Base-by-base conservation (phyloP, 1,139 yeast genomes). In the Yamadazyma spencermartinsiae region DNA sequence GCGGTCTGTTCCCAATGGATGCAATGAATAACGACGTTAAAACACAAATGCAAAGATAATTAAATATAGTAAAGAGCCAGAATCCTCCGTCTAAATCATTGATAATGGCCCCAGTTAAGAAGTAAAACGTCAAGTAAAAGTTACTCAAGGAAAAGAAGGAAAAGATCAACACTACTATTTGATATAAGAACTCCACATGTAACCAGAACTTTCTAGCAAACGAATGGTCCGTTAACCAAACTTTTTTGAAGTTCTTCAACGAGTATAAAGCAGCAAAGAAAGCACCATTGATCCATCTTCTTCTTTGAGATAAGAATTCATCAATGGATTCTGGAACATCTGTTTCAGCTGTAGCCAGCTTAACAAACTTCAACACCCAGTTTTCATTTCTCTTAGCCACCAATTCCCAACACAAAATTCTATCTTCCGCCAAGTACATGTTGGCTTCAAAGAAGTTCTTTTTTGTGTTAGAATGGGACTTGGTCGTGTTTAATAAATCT, bases 231-330 rank as follows among this genome's bases (percentile, higher is more conserved):
- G 98, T 90, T 36, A 68, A 58, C 95, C 96, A 90, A 35, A 92
- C 81, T 54, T 82, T 86, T 42, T 72, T 72, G 58, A 83, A 84
- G 56, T 89, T 89, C 16, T 86, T 60, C 55, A 86, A 87, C 0
- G 97, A 82, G 57, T 85, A 92, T 42, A 92, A 67, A 1, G 98
- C 98, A 2, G 98, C 98, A 65, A 92, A 92, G 56, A 90, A 80
- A 0, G 98, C 96, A 66, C 98, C 98, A 60, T 92, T 92, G 39
- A 92, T 79, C 98, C 98, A 92, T 67, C 98, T 81, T 68, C 98
- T 80, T 68, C 98, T 81, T 65, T 92, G 98, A 12, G 95, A 82
- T 42, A 92, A 80, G 56, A 92, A 90, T 60, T 92, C 98, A 0
- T 98, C 79, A 33, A 90, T 73, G 4, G 81, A 72, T 57, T 90